Percentiles rank a stretch among this genome's conserved stretches.
Conservation (phyloP, 2,329 filamentous ascomycete species). For the Fusarium stilboides region DNA sequence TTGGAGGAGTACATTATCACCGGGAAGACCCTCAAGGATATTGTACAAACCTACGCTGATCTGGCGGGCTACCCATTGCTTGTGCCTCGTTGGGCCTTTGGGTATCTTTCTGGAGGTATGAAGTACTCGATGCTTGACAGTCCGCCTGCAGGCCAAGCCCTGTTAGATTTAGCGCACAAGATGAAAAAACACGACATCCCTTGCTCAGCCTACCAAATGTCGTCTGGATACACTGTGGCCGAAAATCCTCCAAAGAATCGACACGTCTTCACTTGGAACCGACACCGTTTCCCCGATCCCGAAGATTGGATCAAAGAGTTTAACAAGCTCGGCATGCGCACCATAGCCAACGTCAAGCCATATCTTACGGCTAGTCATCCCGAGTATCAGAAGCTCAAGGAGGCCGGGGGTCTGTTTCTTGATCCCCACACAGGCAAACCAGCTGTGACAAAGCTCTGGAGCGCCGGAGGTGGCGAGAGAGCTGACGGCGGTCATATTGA, state of each 20-base stretch:
- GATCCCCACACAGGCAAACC: constrained; percentile 68
- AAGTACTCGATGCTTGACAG: constrained; percentile 67
- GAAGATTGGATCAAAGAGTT: constrained; percentile 74
- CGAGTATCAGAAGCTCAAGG: constrained; percentile 73
- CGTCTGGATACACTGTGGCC: constrained; percentile 79
- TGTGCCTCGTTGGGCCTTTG: constrained; percentile 80
- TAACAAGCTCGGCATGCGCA: constrained; percentile 74
- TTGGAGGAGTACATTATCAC: constrained; percentile 80
- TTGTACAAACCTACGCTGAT: constrained; percentile 76
- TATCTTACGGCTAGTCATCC: constrained; percentile 79
- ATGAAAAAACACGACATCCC: constrained; percentile 77
- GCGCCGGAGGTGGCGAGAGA: constrained; percentile 78
- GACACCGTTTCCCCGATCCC: constrained; percentile 78
- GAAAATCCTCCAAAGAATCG: constrained; percentile 77
- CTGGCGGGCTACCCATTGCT: constrained; percentile 78
- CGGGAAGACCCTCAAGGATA: constrained; percentile 75
- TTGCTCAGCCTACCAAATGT: constrained; percentile 81
- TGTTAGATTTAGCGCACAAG: constrained; percentile 73
- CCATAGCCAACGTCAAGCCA: constrained; percentile 81
- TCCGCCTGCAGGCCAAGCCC: constrained; percentile 69
- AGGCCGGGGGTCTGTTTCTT: constrained; percentile 73
- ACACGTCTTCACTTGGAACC: constrained; percentile 79
- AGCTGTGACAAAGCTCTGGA: constrained; percentile 77
- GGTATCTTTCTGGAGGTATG: constrained; percentile 78
- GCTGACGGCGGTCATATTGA: constrained; percentile 81